Evolutionary conservation across 208 protist species (phyloP).

Genomic region (Leishmania guyanensis): DNA sequence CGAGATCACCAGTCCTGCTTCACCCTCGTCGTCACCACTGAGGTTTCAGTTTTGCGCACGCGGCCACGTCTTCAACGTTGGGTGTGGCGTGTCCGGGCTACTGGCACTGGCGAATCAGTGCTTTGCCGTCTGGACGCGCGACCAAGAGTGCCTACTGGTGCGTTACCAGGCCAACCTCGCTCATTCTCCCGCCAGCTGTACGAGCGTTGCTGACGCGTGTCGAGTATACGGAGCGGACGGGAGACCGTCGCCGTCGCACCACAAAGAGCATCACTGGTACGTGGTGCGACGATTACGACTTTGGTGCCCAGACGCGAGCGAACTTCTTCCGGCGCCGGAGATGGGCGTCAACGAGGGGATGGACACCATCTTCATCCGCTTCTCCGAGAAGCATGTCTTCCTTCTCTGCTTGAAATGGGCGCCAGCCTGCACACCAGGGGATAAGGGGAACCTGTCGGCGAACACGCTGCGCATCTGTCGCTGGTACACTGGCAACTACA

Average conservation of each 20-base stretch:
- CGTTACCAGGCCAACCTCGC: constrained; percentile 77
- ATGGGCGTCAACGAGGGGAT: constrained; percentile 32
- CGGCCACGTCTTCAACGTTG: constrained; percentile 57
- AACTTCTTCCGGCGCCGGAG: constrained; percentile 11
- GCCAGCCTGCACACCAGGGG: background rate
- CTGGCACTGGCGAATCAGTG: constrained; percentile 68
- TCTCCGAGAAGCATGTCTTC: constrained; percentile 28
- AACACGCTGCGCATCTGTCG: constrained; percentile 23
- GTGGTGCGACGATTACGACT: constrained; percentile 25
- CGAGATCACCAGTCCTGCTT: background rate
- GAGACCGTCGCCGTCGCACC: constrained; percentile 17
- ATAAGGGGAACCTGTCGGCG: background rate
- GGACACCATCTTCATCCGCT: constrained; percentile 26
- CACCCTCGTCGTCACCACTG: constrained; percentile 3
- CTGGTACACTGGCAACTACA: constrained; percentile 31
- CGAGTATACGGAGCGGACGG: constrained; percentile 16
- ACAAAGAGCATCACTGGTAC: constrained; percentile 38
- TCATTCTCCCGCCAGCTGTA: background rate
- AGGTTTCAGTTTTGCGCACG: constrained; percentile 2
- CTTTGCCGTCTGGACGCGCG: constrained; percentile 61
- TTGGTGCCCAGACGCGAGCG: constrained; percentile 27
- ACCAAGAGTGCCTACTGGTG: constrained; percentile 58
- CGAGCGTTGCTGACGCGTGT: background rate
- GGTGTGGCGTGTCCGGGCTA: constrained; percentile 47
- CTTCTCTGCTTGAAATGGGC: constrained; percentile 27